Evolutionary conservation across 495 filamentous ascomycete species (phyloP), one percentile per base, ranked within the genome.

Genomic region (Trichoderma parareesei): DNA sequence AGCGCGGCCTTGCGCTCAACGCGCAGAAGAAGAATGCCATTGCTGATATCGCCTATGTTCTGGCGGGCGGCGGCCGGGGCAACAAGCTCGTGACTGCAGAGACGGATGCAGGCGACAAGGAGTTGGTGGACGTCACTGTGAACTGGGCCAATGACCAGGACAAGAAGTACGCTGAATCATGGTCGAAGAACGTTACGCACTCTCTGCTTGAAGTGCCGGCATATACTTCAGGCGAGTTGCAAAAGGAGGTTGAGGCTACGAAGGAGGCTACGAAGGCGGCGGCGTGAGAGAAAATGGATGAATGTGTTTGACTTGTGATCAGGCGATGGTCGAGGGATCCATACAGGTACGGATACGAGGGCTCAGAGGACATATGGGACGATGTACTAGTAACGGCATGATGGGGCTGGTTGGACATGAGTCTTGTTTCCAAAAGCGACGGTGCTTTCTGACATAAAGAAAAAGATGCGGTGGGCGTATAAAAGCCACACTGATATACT

Each of bases 1-100:
- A 86, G 68, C 80, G 90, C 41, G 89, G 85, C 11, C 72, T 78
- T 35, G 79, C 75, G 60, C 73, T 97, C 38, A 92, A 91, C 87
- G 80, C 97, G 79, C 91, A 96, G 80, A 91, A 88, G 74, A 90
- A 89, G n/a, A 96, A 93, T 72, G 82, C 80, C 11, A 80, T 96
- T 20, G 94, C 94, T 38, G 94, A 98, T 74, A 76, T 98, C 35
- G 90, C 94, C 1, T 86, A 85, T 35, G 88, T 95, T 10, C 77
- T 98, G 60, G 73, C 69, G 5, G 86, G 85, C 8, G 46, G 66
- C 0, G 81, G 77, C 49, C 73, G 76, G 69, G 76, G 76, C 35
- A 79, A 80, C 65, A 76, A 73, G 67, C 79, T 85, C 62, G 72
- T 72, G 57, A 71, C 75, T 38, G 72, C 75, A 38, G 68, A 71